Evolutionary conservation across 495 filamentous ascomycete species (phyloP), one percentile per base, ranked within the genome.

Genomic region (Penicillium paradoxum): DNA sequence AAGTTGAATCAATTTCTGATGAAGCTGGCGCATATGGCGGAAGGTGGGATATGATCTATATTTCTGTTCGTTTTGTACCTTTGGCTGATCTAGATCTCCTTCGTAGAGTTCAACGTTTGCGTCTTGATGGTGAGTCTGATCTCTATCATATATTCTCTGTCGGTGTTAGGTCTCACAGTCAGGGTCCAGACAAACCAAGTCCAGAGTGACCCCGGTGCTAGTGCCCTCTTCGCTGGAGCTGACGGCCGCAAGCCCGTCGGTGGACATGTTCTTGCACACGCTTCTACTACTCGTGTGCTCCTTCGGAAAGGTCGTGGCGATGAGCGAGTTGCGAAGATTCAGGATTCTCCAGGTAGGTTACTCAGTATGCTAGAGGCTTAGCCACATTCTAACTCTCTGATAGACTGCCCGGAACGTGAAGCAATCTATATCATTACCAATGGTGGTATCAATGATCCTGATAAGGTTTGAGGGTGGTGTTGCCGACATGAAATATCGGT

Each of bases 221-320:
- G 78, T 68, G 83, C 87, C 30, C 75, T 91, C n/a, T 91, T 91
- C 51, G 83, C 86, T 33, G 83, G 85, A 47, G 87, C 83, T 30
- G 87, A 91, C 72, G 87, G 87, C 47, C 79, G 83, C 14, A 88
- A 88, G 56, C 83, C 82, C 57, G 83, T 88, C 22, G 87, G 87
- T 53, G 87, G 87, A 19, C 87, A 91, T 74, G 81, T 91, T 54
- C 82, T 91, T 36, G 87, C 87, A 40, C 87, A 91, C 69, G 87
- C 87, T 37, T 89, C 85, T 32, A 81, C 86, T 3, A 90, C 87
- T 45, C 76, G 87, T 42, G 78, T 91, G 36, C 75, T 90, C 15
- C 74, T 91, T 40, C 76, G 87, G 8, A 91, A 91, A 62, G 87
- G 87, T 32, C 79, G 87, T 34, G 87, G 87, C 7, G 87, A 90